phyloP scores from a whole-genome alignment of 2,329 filamentous ascomycete genomes.

The Myriangium duriaei region DNA sequence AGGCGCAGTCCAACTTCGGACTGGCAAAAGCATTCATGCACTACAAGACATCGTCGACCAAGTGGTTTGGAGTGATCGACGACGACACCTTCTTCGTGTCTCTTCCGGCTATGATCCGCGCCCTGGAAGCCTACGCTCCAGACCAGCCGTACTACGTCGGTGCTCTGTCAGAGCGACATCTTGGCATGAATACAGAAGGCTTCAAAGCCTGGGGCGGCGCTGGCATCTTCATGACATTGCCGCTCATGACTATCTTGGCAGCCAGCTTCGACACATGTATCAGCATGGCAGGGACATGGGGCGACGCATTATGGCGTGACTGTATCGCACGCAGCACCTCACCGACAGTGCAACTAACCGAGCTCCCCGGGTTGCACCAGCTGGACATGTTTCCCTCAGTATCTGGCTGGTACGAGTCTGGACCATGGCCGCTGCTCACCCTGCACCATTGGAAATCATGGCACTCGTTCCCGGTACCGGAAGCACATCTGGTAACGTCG shows the following conservation, averaged over 20 bases:
- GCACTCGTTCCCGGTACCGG: constrained; percentile 14
- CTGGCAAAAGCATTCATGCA: constrained; percentile 15
- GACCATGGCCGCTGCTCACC: constrained; percentile 15
- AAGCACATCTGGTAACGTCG: constrained; percentile 15
- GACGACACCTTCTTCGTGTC: constrained; percentile 21
- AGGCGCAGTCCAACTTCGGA: constrained; percentile 18
- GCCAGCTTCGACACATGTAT: constrained; percentile 15
- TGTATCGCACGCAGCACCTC: constrained; percentile 18
- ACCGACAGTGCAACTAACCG: constrained; percentile 17
- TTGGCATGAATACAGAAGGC: constrained; percentile 16
- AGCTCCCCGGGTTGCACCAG: constrained; percentile 18
- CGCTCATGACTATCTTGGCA: constrained; percentile 16
- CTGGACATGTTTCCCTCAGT: constrained; percentile 18
- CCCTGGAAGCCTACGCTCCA: constrained; percentile 15
- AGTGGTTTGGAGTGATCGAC: constrained; percentile 19
- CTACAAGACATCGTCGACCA: constrained; percentile 12
- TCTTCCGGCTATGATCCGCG: constrained; percentile 14
- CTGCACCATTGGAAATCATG: constrained; percentile 21
- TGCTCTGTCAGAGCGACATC: constrained; percentile 17
- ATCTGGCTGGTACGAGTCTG: constrained; percentile 19
- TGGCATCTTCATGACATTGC: constrained; percentile 18
- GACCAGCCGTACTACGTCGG: constrained; percentile 17
- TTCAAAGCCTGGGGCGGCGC: constrained; percentile 21
- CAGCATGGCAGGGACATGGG: constrained; percentile 15
- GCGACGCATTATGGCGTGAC: constrained; percentile 18